Conservation (phyloP, 768 basidiomycete species). For the Crucibulum laeve region DNA sequence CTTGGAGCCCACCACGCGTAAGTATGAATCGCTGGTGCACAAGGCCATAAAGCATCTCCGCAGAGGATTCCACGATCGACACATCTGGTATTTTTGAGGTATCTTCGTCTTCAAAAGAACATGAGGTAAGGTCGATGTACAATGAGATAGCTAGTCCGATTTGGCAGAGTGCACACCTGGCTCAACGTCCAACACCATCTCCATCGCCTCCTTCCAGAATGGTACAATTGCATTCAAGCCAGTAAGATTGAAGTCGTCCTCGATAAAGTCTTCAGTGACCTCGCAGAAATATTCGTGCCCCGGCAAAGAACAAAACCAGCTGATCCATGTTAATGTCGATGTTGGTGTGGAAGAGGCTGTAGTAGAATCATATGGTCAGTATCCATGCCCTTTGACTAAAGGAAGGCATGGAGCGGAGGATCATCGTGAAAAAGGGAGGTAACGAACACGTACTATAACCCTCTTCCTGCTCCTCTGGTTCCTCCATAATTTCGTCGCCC, state of each 20-base stretch:
- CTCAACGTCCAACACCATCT: slow-evolving; percentile 99
- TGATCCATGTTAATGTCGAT: slow-evolving; percentile 92
- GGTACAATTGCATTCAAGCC: slow-evolving; percentile 95
- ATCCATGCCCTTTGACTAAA: slow-evolving; percentile 10
- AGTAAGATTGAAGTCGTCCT: slow-evolving; percentile 98
- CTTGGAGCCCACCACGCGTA: slow-evolving; percentile 88
- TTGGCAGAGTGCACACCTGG: slow-evolving; percentile 62
- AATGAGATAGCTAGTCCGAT: neutral
- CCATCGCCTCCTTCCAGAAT: slow-evolving; percentile 99
- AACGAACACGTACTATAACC: slow-evolving; percentile 68
- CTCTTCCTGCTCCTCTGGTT: slow-evolving; percentile 69
- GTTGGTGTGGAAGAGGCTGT: slow-evolving; percentile 89
- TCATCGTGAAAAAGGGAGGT: slow-evolving; percentile 5
- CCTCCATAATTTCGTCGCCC: slow-evolving; percentile 81
- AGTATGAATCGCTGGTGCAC: slow-evolving; percentile 98
- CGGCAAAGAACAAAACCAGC: slow-evolving; percentile 92
- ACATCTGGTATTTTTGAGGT: slow-evolving; percentile 96
- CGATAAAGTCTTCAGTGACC: slow-evolving; percentile 98
- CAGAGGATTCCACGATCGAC: slow-evolving; percentile 95
- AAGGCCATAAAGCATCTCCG: slow-evolving; percentile 94
- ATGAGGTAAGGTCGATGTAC: slow-evolving; percentile 9
- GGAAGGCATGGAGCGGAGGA: slow-evolving; percentile 3
- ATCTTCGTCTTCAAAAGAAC: slow-evolving; percentile 70
- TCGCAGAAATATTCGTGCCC: slow-evolving; percentile 99
- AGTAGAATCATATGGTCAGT: slow-evolving; percentile 7